Evolutionary conservation across 2,329 filamentous ascomycete genomes (phyloP), one percentile per base, ranked within the genome.

Genomic region (Neofusicoccum sp.): DNA sequence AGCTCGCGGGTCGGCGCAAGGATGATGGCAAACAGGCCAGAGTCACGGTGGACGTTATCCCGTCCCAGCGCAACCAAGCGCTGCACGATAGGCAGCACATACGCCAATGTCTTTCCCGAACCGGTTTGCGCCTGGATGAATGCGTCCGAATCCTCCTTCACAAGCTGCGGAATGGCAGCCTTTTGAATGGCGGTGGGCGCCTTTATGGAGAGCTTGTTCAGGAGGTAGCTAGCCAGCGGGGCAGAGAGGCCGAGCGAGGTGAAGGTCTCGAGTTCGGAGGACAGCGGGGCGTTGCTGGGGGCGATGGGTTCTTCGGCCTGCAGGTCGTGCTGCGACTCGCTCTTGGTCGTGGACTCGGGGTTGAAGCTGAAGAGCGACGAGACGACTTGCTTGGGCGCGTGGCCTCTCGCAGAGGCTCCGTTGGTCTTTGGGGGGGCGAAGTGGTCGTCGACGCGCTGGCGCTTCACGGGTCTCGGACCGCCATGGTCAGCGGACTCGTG

Each of bases 121-220:
- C 95, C 95, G 0, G 95, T 99, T 77, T 99, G 89, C 2, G 95
- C 96, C 73, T 98, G 95, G 34, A 99, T 89, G 69, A 99, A 99
- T 2, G 93, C 93, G 78, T 99, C 95, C 47, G 85, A 87, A 67
- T 96, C 89, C 58, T 89, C 88, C 43, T 87, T 87, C 45, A 96
- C 76, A 63, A 99, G 78, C 67, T 95, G 88, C 43, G 89, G 83
- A 40, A 99, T 88, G 0, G 93, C 89, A 63, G 90, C 91, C 68
- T 93, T 93, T 76, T 99, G 95, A 71, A 99, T 97, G 0, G 91
- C 91, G 0, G 95, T 99, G 5, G 95, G 95, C 0, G 91, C 89
- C 71, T 93, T 95, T 72, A 99, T 84, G 61, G 89, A 84, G 75
- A 99, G 86, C 76, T 96, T 98, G 45, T 86, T 86, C 5, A 91